phyloP scores from a whole-genome alignment of 2,329 filamentous ascomycete species.

The Raffaelea arxii region DNA sequence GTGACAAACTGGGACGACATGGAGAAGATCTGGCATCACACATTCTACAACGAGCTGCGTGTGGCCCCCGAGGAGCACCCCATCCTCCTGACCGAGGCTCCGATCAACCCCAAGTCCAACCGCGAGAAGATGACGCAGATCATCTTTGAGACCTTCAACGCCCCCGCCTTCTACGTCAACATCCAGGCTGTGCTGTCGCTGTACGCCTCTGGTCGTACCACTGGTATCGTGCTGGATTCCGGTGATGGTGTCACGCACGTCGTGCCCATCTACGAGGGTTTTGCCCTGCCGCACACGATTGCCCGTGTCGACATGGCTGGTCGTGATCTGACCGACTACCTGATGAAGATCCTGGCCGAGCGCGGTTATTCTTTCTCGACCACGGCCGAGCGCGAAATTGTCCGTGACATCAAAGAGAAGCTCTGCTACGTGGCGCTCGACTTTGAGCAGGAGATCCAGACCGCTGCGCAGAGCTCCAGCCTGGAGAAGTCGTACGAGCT shows the following conservation, averaged over 20 bases:
- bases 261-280: conserved; percentile 99
- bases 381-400: conserved; percentile 99
- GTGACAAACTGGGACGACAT: conserved; percentile 99
- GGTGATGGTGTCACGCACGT: conserved; percentile 99
- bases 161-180: conserved; percentile 99
- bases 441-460: conserved; percentile 99
- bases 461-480: conserved; percentile 94
- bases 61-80: conserved; percentile 99
- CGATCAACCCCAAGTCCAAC: conserved; percentile 99
- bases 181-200: conserved; percentile 99
- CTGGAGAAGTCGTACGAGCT: conserved; percentile 99
- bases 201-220: conserved; percentile 99
- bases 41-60: conserved; percentile 99
- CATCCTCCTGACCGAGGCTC: conserved; percentile 96
- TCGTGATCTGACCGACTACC: conserved; percentile 99
- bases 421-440: conserved; percentile 99
- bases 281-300: conserved; percentile 99
- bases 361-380: conserved; percentile 99
- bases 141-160: conserved; percentile 99
- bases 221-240: conserved; percentile 99
- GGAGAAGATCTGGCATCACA: conserved; percentile 99
- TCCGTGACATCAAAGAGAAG: conserved; percentile 99
- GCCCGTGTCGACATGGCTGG: conserved; percentile 99
- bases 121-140: conserved; percentile 99
- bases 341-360: conserved; percentile 99